Conservation (phyloP, 495 filamentous ascomycete species). For the Extremus antarcticus region DNA sequence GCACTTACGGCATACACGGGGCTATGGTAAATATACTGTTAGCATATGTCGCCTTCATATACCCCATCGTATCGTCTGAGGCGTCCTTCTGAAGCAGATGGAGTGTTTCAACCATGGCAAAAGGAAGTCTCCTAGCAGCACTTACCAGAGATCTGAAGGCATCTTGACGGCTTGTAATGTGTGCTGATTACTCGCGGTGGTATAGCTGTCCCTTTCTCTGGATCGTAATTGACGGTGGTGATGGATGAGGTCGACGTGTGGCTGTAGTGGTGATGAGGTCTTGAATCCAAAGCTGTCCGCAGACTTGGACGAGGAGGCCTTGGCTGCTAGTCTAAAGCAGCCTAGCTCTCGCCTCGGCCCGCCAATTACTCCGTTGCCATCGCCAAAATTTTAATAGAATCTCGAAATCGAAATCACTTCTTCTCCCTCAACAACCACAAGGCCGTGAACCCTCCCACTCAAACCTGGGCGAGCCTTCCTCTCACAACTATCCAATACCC, state of each 20-base stretch:
- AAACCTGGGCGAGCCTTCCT: conserved; percentile 13
- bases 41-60: conserved; percentile 25
- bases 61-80: background rate
- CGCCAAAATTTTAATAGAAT: background rate
- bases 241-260: background rate
- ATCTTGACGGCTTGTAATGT: conserved; percentile 35
- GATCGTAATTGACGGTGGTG: background rate
- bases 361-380: no score
- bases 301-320: no score
- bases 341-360: background rate
- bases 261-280: background rate
- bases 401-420: background rate
- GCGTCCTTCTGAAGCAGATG: background rate
- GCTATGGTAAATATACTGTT: conserved; percentile 43
- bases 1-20: conserved; percentile 97
- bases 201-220: background rate
- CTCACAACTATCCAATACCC: background rate
- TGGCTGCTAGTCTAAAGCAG: background rate
- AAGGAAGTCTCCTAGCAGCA: conserved; percentile 26
- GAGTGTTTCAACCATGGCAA: background rate
- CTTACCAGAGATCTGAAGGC: conserved; percentile 58
- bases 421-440: conserved; percentile 21
- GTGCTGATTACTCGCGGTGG: no score
- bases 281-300: background rate
- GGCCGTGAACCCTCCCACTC: conserved; percentile 48